Base-by-base conservation (phyloP, 352 stramenopile genomes). In the Phytophthora foliorum region DNA sequence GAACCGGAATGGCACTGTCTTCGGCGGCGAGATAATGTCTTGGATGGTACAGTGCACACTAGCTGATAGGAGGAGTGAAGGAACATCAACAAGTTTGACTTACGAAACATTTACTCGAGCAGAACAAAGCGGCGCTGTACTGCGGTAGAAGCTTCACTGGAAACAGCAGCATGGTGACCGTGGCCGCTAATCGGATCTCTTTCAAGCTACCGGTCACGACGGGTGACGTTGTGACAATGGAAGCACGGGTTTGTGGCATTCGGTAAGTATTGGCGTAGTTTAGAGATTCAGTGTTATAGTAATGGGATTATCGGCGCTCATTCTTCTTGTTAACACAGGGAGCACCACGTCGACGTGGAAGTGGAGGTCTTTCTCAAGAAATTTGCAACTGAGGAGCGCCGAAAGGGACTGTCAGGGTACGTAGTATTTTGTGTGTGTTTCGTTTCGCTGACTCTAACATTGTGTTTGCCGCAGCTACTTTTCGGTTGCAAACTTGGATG, bases 111-210 rank as follows among this genome's bases (percentile, higher is more conserved):
- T 42, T 42, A 14, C 13, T 42, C 11, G 36, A 42, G 6, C 24
- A 88, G 80, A 78, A 91, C 72, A 81, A 79, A 25, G 78, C 77
- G 10, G 82, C 82, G 31, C 29, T 84, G 29, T 86, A 88, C 52
- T 91, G 80, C 19, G 82, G 78, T 22, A 69, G 74, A 56, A 78
- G 59, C 21, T 89, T 91, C 58, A 86, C 80, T 0, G 81, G 79
- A 38, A 91, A 85, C 72, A 72, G 76, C 56, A 74, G 72, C 32
- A 84, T 90, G 72, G 75, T 85, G 36, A 90, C 77, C 6, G 75
- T 84, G 52, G 74, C 71, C 22, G 78, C 82, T 50, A 79, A 72
- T 57, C 82, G 67, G 25, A 51, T 87, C 27, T 68, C 73, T 22
- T 88, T 90, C 60, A 77, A 79, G 53, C 54, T 88, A 58, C 79